Percentiles rank a stretch among this genome's conserved stretches.
phyloP scores from a whole-genome alignment of 257 asterid genomes.

The Ehretia macrophylla region DNA sequence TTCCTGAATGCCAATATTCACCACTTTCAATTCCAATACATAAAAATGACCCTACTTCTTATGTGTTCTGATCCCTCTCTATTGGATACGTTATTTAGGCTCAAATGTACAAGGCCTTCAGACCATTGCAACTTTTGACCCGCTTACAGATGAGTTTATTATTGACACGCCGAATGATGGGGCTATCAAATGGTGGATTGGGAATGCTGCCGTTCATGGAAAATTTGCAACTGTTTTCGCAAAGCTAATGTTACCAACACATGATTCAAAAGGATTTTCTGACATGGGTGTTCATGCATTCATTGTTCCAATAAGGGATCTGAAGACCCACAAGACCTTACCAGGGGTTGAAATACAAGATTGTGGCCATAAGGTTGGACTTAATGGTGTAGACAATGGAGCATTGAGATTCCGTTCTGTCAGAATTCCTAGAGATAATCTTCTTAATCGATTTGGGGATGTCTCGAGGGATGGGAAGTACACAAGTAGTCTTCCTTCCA shows the following conservation, averaged over 20 bases:
- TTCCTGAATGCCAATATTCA: too few relatives aligned
- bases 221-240: slow-evolving; percentile 95
- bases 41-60: too few relatives aligned
- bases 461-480: slow-evolving; percentile 85
- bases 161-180: slow-evolving; percentile 94
- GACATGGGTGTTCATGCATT: slow-evolving; percentile 99
- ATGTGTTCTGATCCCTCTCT: too few relatives aligned
- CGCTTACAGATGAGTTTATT: slow-evolving; percentile 69
- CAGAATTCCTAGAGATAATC: slow-evolving; percentile 87
- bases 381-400: slow-evolving; percentile 95
- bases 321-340: slow-evolving; percentile 58
- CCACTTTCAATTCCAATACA: too few relatives aligned
- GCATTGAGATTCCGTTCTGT: slow-evolving; percentile 80
- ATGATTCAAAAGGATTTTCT: slow-evolving; percentile 54
- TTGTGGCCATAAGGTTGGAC: slow-evolving; percentile 94
- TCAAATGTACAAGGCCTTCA: slow-evolving; percentile 97
- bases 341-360: slow-evolving; percentile 92
- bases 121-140: slow-evolving; percentile 83
- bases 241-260: slow-evolving; percentile 57
- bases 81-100: slow-evolving; percentile 29
- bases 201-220: slow-evolving; percentile 99
- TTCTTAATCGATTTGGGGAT: slow-evolving; percentile 91
- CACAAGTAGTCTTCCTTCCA: slow-evolving; percentile 76
- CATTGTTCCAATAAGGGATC: slow-evolving; percentile 85
- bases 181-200: slow-evolving; percentile 99